phyloP scores from a whole-genome alignment of 2,329 filamentous ascomycete species.

The Paecilomyces sp. region DNA sequence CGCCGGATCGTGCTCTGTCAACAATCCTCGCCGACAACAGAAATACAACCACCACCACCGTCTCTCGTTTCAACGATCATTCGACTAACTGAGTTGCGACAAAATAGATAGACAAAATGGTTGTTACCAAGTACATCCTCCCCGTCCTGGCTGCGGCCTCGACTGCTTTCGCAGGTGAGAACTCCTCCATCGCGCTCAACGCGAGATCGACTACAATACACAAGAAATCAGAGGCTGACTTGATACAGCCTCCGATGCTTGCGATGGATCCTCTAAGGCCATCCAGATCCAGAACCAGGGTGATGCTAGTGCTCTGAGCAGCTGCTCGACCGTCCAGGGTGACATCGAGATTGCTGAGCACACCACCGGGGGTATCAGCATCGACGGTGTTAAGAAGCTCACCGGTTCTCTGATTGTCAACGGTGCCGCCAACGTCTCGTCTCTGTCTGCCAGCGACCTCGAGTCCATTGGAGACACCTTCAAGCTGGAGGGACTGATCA shows the following conservation, averaged over 20 bases:
- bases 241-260: background rate
- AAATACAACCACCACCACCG: background rate
- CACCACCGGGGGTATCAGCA: slow-evolving; percentile 50
- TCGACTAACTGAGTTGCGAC: background rate
- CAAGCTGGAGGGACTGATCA: slow-evolving; percentile 59
- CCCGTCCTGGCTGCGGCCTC: slow-evolving; percentile 49
- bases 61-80: background rate
- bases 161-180: slow-evolving; percentile 43
- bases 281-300: slow-evolving; percentile 53
- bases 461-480: slow-evolving; percentile 63
- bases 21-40: background rate
- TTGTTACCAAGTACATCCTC: slow-evolving; percentile 49
- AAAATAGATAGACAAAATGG: slow-evolving; percentile 34
- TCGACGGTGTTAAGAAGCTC: slow-evolving; percentile 58
- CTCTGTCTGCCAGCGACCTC: slow-evolving; percentile 56
- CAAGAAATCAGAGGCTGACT: slow-evolving; percentile 12
- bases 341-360: slow-evolving; percentile 57
- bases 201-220: too few relatives aligned
- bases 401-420: slow-evolving; percentile 46
- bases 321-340: slow-evolving; percentile 64
- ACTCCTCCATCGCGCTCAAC: background rate
- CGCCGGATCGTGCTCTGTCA: background rate
- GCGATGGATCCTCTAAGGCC: slow-evolving; percentile 13
- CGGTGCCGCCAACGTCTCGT: slow-evolving; percentile 55
- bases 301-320: slow-evolving; percentile 55